phyloP scores from a whole-genome alignment of 2,329 filamentous ascomycete species.

The Pseudogymnoascus sp. region DNA sequence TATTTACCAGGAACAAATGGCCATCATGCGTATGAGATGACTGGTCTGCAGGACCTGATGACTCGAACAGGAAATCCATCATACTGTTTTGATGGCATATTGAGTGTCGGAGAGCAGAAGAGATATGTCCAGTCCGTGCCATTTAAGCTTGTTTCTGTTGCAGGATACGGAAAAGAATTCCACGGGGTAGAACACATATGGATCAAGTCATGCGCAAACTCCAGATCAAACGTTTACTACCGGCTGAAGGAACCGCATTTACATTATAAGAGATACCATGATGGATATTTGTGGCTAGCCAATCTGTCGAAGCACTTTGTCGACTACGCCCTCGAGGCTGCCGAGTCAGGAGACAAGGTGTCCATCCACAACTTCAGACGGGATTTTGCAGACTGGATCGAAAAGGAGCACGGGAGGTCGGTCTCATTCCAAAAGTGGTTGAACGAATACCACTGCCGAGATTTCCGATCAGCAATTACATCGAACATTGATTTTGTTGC shows the following conservation, averaged over 20 bases:
- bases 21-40: constrained; percentile 41
- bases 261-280: constrained; percentile 56
- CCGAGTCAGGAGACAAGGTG: constrained; percentile 30
- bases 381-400: constrained; percentile 52
- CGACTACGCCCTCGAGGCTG: constrained; percentile 41
- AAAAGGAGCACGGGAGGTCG: constrained; percentile 35
- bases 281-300: constrained; percentile 62
- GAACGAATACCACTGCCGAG: constrained; percentile 37
- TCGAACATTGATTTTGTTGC: constrained; percentile 56
- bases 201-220: constrained; percentile 49
- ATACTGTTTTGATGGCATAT: constrained; percentile 53
- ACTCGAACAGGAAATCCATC: constrained; percentile 30
- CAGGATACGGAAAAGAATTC: constrained; percentile 50
- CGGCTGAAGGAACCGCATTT: constrained; percentile 45
- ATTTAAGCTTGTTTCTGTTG: constrained; percentile 55
- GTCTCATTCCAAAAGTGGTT: constrained; percentile 48
- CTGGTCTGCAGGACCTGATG: constrained; percentile 45
- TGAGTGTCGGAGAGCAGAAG: constrained; percentile 37
- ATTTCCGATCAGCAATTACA: constrained; percentile 56
- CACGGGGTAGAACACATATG: constrained; percentile 51
- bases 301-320: constrained; percentile 64
- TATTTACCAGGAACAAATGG: constrained; percentile 37
- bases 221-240: constrained; percentile 51
- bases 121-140: constrained; percentile 47
- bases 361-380: constrained; percentile 48